phyloP scores from a whole-genome alignment of 176 grass and related monocot genomes.

The Poa annua region DNA sequence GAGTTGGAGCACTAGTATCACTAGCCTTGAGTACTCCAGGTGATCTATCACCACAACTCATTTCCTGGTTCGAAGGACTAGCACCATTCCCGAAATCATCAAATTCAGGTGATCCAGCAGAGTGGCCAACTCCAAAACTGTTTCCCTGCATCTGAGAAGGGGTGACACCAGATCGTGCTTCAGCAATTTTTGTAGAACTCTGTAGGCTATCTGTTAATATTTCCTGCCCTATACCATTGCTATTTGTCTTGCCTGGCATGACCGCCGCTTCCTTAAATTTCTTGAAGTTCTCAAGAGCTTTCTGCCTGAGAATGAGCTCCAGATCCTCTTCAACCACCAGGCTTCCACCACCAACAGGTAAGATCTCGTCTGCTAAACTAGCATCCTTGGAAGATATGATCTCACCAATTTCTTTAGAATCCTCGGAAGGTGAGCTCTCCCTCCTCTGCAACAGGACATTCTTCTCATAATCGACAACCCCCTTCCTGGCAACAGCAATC shows the following conservation, averaged over 20 bases:
- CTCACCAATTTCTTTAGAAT: slow-evolving; percentile 17
- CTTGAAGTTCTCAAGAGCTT: slow-evolving; percentile 86
- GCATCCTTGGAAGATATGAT: slow-evolving; percentile 32
- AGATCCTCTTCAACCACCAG: slow-evolving; percentile 58
- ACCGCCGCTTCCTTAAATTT: slow-evolving; percentile 55
- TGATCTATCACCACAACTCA: slow-evolving; percentile 27
- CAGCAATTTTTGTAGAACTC: slow-evolving; percentile 25
- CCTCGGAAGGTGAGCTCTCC: slow-evolving; percentile 21
- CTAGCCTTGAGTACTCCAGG: slow-evolving; percentile 11
- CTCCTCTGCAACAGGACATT: slow-evolving; percentile 20
- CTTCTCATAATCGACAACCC: slow-evolving; percentile 31
- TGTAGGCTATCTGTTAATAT: slow-evolving; percentile 10
- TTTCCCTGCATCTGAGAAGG: slow-evolving; percentile 44
- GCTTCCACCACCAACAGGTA: slow-evolving; percentile 40
- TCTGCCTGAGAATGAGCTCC: slow-evolving; percentile 84
- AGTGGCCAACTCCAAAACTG: slow-evolving; percentile 22
- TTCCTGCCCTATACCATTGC: slow-evolving; percentile 37
- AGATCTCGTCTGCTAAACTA: slow-evolving; percentile 23
- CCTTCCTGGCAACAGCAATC: slow-evolving; percentile 25
- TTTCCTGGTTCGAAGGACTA: slow-evolving; percentile 34
- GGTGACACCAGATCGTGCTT: slow-evolving; percentile 10
- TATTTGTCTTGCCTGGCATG: slow-evolving; percentile 39
- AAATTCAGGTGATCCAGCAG: slow-evolving; percentile 39
- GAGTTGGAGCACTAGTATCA: neutral
- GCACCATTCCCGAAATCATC: neutral